These are phyloP conservation scores for Lonicera japonica DNA, from an alignment of 129 eudicot species.

Conservation along the genomic window DNA sequence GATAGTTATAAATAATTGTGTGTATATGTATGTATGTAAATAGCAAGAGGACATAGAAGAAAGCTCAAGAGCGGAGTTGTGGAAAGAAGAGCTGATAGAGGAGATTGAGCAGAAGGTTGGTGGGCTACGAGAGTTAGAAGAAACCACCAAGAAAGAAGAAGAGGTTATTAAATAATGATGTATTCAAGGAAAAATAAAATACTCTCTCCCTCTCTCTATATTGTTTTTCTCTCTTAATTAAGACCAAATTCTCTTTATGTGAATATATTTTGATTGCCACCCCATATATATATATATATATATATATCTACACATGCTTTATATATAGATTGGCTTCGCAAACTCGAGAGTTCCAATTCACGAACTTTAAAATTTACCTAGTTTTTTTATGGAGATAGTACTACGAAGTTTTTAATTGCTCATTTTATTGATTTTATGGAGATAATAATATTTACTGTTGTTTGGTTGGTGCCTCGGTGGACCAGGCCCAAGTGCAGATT, in stretches of 20 bases:
- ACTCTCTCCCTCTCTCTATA: too few species aligned
- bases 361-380: too few species aligned
- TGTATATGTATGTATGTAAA: not conserved
- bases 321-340: not conserved
- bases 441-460: too few species aligned
- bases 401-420: too few species aligned
- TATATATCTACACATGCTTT: not conserved
- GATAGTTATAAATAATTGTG: not conserved
- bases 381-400: too few species aligned
- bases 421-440: too few species aligned
- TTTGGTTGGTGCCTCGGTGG: too few species aligned
- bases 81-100: slow-evolving; percentile 91
- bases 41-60: slow-evolving; percentile 96
- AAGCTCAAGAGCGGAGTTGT: slow-evolving; percentile 57
- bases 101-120: slow-evolving; percentile 94
- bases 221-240: not conserved
- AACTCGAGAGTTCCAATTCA: not conserved
- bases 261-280: not conserved
- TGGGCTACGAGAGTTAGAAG: slow-evolving; percentile 76
- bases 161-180: slow-evolving; percentile 39
- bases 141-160: slow-evolving; percentile 62
- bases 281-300: too few species aligned
- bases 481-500: too few species aligned
- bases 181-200: too few species aligned
- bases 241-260: not conserved